These are phyloP conservation scores for Cladophialophora exuberans DNA, from an alignment of 2,329 filamentous ascomycete species.

Conservation along the genomic window DNA sequence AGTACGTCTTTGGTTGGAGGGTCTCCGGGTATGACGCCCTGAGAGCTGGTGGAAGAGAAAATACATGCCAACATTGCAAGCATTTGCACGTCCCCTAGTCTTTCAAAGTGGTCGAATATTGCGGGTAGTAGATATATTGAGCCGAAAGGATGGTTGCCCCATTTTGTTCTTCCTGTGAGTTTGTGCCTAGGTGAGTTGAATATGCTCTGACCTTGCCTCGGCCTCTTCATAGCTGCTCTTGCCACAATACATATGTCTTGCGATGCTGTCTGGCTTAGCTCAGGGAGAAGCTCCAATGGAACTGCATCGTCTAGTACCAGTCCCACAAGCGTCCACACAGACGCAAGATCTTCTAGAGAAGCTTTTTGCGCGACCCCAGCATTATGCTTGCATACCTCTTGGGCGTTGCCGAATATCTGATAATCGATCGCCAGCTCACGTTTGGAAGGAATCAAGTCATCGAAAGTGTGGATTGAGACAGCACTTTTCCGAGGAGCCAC, in stretches of 20 bases:
- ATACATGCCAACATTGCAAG: slow-evolving; percentile 67
- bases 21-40: slow-evolving; percentile 15
- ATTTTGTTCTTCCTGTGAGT: slow-evolving; percentile 48
- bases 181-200: slow-evolving; percentile 29
- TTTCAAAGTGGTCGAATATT: slow-evolving; percentile 64
- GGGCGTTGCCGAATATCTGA: slow-evolving; percentile 78
- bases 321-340: slow-evolving; percentile 81
- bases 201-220: slow-evolving; percentile 39
- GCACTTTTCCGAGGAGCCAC: slow-evolving; percentile 62
- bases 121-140: slow-evolving; percentile 59
- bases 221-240: slow-evolving; percentile 58
- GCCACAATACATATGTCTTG: slow-evolving; percentile 72
- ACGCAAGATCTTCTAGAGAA: slow-evolving; percentile 71
- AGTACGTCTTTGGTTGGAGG: not conserved
- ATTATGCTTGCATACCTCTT: slow-evolving; percentile 83
- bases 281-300: slow-evolving; percentile 57
- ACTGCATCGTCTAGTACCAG: slow-evolving; percentile 78
- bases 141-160: slow-evolving; percentile 62
- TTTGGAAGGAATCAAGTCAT: slow-evolving; percentile 75
- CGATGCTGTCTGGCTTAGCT: slow-evolving; percentile 58
- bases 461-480: slow-evolving; percentile 69
- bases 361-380: slow-evolving; percentile 73
- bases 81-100: slow-evolving; percentile 65
- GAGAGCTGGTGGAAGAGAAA: slow-evolving; percentile 39
- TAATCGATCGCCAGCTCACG: slow-evolving; percentile 77